phyloP scores from a whole-genome alignment of 2,329 filamentous ascomycete species.

The Rhytidhysteron rufulum region DNA sequence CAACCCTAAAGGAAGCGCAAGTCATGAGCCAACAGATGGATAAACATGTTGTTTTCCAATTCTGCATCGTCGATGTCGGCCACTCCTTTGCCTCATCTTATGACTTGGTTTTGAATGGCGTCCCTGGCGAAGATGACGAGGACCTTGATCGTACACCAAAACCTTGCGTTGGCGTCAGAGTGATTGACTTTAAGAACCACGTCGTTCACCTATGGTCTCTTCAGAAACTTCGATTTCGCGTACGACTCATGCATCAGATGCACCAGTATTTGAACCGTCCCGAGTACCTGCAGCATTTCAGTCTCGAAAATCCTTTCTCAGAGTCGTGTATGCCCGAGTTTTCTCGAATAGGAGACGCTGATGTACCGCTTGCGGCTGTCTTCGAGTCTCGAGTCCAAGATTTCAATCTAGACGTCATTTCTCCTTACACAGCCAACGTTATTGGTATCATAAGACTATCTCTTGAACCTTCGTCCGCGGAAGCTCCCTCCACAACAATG shows the following conservation, averaged over 20 bases:
- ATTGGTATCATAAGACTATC: slow-evolving; percentile 89
- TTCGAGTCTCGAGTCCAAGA: slow-evolving; percentile 95
- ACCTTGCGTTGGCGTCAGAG: slow-evolving; percentile 84
- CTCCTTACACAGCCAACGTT: slow-evolving; percentile 85
- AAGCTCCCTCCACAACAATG: slow-evolving; percentile 84
- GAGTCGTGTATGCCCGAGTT: slow-evolving; percentile 90
- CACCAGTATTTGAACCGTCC: slow-evolving; percentile 94
- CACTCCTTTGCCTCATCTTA: slow-evolving; percentile 91
- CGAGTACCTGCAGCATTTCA: slow-evolving; percentile 90
- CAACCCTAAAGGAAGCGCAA: slow-evolving; percentile 88
- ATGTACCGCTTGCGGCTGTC: slow-evolving; percentile 87
- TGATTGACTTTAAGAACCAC: slow-evolving; percentile 83
- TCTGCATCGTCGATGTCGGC: slow-evolving; percentile 83
- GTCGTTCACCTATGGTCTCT: slow-evolving; percentile 93
- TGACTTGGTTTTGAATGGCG: slow-evolving; percentile 89
- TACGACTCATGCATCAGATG: slow-evolving; percentile 92
- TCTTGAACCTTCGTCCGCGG: slow-evolving; percentile 86
- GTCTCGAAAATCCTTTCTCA: slow-evolving; percentile 86
- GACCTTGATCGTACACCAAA: slow-evolving; percentile 78
- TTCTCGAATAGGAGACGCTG: slow-evolving; percentile 86
- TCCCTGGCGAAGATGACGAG: slow-evolving; percentile 79
- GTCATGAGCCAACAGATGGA: slow-evolving; percentile 97
- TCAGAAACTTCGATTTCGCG: slow-evolving; percentile 82
- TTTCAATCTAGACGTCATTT: slow-evolving; percentile 84
- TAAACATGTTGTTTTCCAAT: slow-evolving; percentile 90